A percentile compares a stretch with the other conserved stretches of the same genome.
These are phyloP conservation scores for Solanum neorickii DNA, from an alignment of 257 asterid species.

Conservation along the genomic window DNA sequence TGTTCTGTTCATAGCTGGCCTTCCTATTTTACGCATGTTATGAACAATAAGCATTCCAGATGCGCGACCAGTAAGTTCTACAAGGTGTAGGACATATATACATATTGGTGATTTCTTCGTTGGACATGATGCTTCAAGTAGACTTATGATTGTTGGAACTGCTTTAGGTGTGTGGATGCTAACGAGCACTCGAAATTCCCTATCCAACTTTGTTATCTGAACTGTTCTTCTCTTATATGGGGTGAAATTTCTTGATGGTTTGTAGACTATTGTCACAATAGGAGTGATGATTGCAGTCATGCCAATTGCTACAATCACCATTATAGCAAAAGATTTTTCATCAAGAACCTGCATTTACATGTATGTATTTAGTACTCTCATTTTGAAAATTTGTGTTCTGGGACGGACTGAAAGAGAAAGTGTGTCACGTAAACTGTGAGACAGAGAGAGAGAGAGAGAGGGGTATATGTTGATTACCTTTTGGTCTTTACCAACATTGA, in stretches of 20 bases:
- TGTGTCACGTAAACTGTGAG: neutral
- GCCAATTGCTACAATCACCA: slow-evolving; percentile 66
- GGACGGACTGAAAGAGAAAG: neutral
- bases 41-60: slow-evolving; percentile 93
- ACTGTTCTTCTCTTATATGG: slow-evolving; percentile 67
- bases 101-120: slow-evolving; percentile 66
- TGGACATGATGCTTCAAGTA: slow-evolving; percentile 77
- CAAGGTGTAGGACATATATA: slow-evolving; percentile 68
- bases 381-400: neutral
- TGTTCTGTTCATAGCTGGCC: slow-evolving; percentile 58
- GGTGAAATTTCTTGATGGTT: slow-evolving; percentile 43
- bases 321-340: slow-evolving; percentile 59
- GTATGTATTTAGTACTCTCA: neutral
- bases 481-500: slow-evolving; percentile 94
- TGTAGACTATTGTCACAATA: slow-evolving; percentile 46
- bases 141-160: slow-evolving; percentile 80
- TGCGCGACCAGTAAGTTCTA: slow-evolving; percentile 90
- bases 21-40: slow-evolving; percentile 43
- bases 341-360: slow-evolving; percentile 48
- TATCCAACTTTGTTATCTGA: slow-evolving; percentile 45
- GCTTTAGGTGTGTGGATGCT: slow-evolving; percentile 76
- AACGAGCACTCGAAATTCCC: slow-evolving; percentile 51
- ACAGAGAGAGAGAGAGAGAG: neutral
- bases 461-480: slow-evolving; percentile 26
- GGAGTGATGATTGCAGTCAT: slow-evolving; percentile 78